phyloP scores from a whole-genome alignment of 1,139 yeast species.

The Wickerhamomyces sp. region DNA sequence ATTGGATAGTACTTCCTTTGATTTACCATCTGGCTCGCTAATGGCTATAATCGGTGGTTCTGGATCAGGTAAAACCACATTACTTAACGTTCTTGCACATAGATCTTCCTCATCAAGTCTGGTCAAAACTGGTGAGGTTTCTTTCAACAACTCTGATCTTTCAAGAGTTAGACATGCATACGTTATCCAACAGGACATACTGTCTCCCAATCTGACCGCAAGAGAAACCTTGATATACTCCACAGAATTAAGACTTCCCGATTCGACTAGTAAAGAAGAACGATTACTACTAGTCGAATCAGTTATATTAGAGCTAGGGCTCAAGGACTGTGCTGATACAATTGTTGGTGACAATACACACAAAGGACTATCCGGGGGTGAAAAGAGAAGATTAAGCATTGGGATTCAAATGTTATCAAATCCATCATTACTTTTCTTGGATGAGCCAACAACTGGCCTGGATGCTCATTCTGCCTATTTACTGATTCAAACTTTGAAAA shows the following conservation, averaged over 20 bases:
- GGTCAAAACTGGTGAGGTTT: conserved; percentile 34
- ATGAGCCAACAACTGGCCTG: conserved; percentile 87
- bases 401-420: conserved; percentile 75
- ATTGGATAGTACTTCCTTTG: conserved; percentile 46
- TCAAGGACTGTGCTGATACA: conserved; percentile 74
- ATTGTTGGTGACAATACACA: conserved; percentile 66
- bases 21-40: conserved; percentile 45
- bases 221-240: conserved; percentile 66
- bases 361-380: conserved; percentile 86
- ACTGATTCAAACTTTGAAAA: conserved; percentile 57
- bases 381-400: conserved; percentile 70
- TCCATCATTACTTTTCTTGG: conserved; percentile 74
- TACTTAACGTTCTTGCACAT: conserved; percentile 67
- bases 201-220: conserved; percentile 67
- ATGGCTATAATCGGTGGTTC: conserved; percentile 81
- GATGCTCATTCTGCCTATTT: conserved; percentile 75
- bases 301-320: conserved; percentile 57
- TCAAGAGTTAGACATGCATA: conserved; percentile 42
- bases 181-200: conserved; percentile 72
- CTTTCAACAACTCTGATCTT: conserved; percentile 19
- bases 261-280: conserved; percentile 34
- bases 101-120: conserved; percentile 36
- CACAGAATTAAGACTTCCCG: conserved; percentile 58
- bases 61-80: conserved; percentile 84
- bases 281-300: conserved; percentile 52